Evolutionary conservation across 208 protist genomes (phyloP).

Genomic region (Zelonia costaricensis): DNA sequence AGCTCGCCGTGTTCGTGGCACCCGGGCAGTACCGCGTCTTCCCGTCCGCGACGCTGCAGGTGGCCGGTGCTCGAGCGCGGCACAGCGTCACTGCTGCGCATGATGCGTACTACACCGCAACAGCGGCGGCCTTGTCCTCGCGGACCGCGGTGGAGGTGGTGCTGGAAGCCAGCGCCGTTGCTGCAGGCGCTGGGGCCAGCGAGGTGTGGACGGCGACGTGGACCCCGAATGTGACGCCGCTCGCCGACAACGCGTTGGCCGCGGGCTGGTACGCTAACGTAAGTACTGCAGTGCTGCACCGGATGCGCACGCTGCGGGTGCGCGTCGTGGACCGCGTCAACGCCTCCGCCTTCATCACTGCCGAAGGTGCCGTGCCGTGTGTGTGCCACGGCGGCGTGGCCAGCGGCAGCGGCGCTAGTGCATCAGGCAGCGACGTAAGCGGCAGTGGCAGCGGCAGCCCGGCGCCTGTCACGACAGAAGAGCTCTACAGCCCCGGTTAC

Average conservation of each 20-base stretch:
- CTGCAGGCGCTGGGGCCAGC: background rate
- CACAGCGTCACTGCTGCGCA: conserved; percentile 9
- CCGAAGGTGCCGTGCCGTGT: background rate
- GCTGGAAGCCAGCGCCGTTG: conserved; percentile 4
- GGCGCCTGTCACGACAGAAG: background rate
- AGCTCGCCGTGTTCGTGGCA: conserved; percentile 14
- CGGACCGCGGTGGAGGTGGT: conserved; percentile 11
- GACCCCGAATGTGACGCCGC: conserved; percentile 8
- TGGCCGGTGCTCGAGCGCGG: conserved; percentile 14
- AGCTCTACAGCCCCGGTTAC: conserved; percentile 9
- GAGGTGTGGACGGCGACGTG: conserved; percentile 11
- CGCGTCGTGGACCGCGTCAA: conserved; percentile 6
- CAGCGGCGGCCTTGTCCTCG: conserved; percentile 3
- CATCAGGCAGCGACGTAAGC: background rate
- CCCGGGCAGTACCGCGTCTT: conserved; percentile 10
- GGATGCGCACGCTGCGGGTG: conserved; percentile 20
- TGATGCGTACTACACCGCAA: conserved; percentile 14
- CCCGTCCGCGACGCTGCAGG: conserved; percentile 6
- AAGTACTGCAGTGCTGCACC: conserved; percentile 1
- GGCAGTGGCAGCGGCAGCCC: background rate
- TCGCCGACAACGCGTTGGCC: conserved; percentile 14
- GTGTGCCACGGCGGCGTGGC: background rate
- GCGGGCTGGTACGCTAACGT: conserved; percentile 15
- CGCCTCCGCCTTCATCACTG: conserved; percentile 11
- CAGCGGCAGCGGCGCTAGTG: background rate